Evolutionary conservation across 805 yeast species (phyloP).

Genomic region (Cyberlindnera mississippiensis): DNA sequence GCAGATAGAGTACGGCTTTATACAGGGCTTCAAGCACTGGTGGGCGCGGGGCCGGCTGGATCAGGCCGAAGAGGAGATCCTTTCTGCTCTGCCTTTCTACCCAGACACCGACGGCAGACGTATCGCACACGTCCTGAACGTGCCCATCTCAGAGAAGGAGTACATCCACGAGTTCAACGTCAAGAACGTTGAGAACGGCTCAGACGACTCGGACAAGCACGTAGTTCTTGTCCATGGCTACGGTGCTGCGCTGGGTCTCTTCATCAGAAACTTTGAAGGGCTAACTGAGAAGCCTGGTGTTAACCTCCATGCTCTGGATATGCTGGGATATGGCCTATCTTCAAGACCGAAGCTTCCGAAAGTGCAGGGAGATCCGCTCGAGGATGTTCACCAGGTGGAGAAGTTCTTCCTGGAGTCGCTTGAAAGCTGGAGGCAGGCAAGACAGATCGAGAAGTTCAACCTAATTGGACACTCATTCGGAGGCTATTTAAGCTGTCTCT

Average conservation of each 20-base stretch:
- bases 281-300: constrained; percentile 48
- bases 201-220: constrained; percentile 30
- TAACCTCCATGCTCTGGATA: constrained; percentile 55
- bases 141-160: constrained; percentile 46
- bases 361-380: constrained; percentile 17
- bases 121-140: constrained; percentile 44
- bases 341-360: constrained; percentile 43
- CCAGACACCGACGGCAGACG: constrained; percentile 50
- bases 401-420: constrained; percentile 41
- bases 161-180: constrained; percentile 72
- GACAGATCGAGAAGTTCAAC: constrained; percentile 47
- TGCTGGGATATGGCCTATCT: constrained; percentile 60
- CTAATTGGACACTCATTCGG: constrained; percentile 71
- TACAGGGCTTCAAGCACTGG: constrained; percentile 43
- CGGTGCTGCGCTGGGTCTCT: constrained; percentile 80
- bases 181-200: constrained; percentile 37
- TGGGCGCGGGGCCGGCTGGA: constrained; percentile 31
- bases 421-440: constrained; percentile 53
- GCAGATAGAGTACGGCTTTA: constrained; percentile 22
- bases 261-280: constrained; percentile 57
- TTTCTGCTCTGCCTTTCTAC: constrained; percentile 55
- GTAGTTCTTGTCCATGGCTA: constrained; percentile 79
- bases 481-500: constrained; percentile 60
- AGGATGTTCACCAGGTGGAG: constrained; percentile 32
- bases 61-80: constrained; percentile 44